A percentile compares a stretch with the other conserved stretches of the same genome.
Evolutionary conservation across 768 basidiomycete species (phyloP).

Genomic region (Leccinum boreale): DNA sequence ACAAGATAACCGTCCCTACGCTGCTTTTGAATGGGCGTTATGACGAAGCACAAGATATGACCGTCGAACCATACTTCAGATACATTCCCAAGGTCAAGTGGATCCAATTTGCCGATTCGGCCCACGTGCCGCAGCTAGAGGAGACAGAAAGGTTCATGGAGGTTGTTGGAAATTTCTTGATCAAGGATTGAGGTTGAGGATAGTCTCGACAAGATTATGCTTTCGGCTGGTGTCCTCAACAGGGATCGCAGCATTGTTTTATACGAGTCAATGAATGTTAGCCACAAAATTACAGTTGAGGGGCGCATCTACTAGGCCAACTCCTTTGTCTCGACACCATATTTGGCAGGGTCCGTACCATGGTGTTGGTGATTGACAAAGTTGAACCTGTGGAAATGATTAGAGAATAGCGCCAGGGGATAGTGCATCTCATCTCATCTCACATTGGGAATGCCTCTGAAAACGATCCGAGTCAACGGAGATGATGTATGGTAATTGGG

Average conservation of each 20-base stretch:
- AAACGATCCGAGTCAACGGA: slow-evolving; percentile 13
- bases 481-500: slow-evolving; percentile 1
- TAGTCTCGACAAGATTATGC: not conserved
- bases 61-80: slow-evolving; percentile 33
- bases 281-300: slow-evolving; percentile 7
- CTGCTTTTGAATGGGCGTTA: slow-evolving; percentile 36
- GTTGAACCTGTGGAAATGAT: slow-evolving; percentile 72
- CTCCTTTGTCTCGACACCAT: slow-evolving; percentile 42
- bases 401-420: slow-evolving; percentile 1
- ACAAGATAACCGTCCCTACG: slow-evolving; percentile 33
- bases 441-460: slow-evolving; percentile 76
- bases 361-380: slow-evolving; percentile 88
- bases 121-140: slow-evolving; percentile 36
- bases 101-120: slow-evolving; percentile 36
- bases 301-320: slow-evolving; percentile 17
- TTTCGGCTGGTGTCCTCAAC: not conserved
- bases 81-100: slow-evolving; percentile 34
- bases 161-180: slow-evolving; percentile 31
- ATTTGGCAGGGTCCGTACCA: slow-evolving; percentile 82
- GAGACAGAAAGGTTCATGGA: slow-evolving; percentile 36
- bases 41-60: slow-evolving; percentile 34
- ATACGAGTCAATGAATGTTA: not conserved
- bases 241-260: not conserved
- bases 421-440: slow-evolving; percentile 24
- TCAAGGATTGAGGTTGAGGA: slow-evolving; percentile 3